phyloP scores from a whole-genome alignment of 116 monocot species.

The Papilionanthe hybrid region DNA sequence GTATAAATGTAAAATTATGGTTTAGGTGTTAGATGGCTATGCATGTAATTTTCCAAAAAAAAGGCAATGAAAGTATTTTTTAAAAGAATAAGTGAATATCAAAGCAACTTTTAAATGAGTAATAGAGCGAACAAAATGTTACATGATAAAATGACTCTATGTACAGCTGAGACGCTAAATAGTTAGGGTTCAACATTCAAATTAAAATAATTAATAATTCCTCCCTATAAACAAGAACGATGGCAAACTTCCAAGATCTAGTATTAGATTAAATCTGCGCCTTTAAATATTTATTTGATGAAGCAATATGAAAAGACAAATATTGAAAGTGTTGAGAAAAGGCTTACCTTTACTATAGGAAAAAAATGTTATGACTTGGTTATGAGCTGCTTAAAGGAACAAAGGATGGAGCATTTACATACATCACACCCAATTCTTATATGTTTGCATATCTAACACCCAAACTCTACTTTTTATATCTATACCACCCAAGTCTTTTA shows the following conservation, averaged over 20 bases:
- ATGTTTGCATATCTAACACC: too few species aligned
- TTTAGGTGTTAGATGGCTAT: too few species aligned
- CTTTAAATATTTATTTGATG: background rate
- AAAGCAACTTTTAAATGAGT: background rate
- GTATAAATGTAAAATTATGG: too few species aligned
- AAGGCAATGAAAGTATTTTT: background rate
- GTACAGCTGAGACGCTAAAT: background rate
- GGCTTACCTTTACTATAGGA: too few species aligned
- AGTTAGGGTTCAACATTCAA: background rate
- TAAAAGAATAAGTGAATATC: background rate
- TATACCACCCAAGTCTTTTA: too few species aligned
- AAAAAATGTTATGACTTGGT: too few species aligned
- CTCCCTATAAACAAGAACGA: background rate
- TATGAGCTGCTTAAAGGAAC: too few species aligned
- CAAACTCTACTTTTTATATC: too few species aligned
- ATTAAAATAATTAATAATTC: background rate
- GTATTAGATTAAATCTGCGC: background rate
- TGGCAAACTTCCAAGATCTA: background rate
- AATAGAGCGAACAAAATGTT: background rate
- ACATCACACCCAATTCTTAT: too few species aligned
- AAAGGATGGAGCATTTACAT: too few species aligned
- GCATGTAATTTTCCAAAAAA: background rate
- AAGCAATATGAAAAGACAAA: too few species aligned
- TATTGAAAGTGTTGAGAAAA: too few species aligned
- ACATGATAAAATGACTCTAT: background rate